phyloP scores from a whole-genome alignment of 2,329 filamentous ascomycete genomes.

The Coniella lustricola region DNA sequence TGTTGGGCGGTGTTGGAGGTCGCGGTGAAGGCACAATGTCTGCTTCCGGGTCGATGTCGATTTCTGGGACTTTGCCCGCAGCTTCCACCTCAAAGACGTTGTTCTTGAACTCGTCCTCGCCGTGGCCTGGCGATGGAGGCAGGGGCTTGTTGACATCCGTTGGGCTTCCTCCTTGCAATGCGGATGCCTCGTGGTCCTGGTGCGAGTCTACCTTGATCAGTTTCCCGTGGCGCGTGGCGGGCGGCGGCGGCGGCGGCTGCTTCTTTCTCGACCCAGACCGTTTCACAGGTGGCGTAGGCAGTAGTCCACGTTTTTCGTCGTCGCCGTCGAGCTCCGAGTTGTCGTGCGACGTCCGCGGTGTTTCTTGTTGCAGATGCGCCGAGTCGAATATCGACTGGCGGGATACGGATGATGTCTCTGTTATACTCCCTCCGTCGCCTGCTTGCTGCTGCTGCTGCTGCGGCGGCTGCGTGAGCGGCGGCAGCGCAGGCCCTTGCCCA shows the following conservation, averaged over 20 bases:
- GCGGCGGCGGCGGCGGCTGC: conserved; percentile 63
- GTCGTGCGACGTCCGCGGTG: conserved; percentile 53
- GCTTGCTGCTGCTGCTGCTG: too few species aligned
- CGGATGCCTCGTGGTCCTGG: conserved; percentile 16
- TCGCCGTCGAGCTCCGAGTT: conserved; percentile 44
- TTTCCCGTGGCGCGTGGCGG: conserved; percentile 70
- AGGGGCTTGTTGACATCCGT: conserved; percentile 57
- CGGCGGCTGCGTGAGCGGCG: too few species aligned
- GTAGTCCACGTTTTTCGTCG: conserved; percentile 34
- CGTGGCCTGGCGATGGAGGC: conserved; percentile 44
- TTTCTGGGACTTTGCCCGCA: conserved; percentile 44
- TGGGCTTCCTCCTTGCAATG: conserved; percentile 21
- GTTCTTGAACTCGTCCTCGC: conserved; percentile 39
- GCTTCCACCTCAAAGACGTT: conserved; percentile 47
- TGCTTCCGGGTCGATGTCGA: conserved; percentile 22
- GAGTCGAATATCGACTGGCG: conserved; percentile 51
- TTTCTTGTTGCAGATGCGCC: conserved; percentile 31
- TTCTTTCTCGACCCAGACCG: conserved; percentile 43
- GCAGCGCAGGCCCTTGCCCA: conserved; percentile 44
- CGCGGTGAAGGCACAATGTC: conserved; percentile 26
- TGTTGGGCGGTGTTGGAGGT: conserved; percentile 34
- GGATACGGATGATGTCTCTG: conserved; percentile 52
- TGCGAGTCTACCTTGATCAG: conserved; percentile 49
- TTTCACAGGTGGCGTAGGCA: conserved; percentile 19
- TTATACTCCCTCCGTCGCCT: conserved; percentile 42